phyloP scores from a whole-genome alignment of 2,329 filamentous ascomycete genomes.

The Neofusicoccum sp. region DNA sequence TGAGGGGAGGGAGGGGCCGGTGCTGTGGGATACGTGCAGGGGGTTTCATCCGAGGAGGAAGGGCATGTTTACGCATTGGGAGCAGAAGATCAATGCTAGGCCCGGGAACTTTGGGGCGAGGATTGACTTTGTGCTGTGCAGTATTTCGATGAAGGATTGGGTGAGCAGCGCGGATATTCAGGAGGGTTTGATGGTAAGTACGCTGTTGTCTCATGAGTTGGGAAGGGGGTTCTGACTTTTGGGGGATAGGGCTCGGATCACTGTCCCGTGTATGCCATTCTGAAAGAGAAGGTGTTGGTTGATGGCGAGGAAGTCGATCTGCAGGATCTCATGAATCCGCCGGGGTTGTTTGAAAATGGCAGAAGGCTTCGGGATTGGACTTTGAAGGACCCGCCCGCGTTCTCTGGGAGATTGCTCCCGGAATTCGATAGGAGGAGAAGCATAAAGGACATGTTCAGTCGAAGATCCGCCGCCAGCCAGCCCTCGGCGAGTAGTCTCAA shows the following conservation, averaged over 20 bases:
- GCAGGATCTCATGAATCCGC: slow-evolving; percentile 74
- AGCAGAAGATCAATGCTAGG: slow-evolving; percentile 91
- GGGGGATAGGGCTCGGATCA: slow-evolving; percentile 77
- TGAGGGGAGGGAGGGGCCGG: slow-evolving; percentile 64
- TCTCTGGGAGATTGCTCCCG: slow-evolving; percentile 79
- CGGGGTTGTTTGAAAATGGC: slow-evolving; percentile 68
- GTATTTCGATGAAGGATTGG: slow-evolving; percentile 74
- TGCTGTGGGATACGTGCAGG: slow-evolving; percentile 81
- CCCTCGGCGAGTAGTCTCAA: slow-evolving; percentile 8
- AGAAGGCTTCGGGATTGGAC: slow-evolving; percentile 65
- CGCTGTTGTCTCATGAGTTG: background rate
- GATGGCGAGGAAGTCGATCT: slow-evolving; percentile 54
- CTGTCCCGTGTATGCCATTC: slow-evolving; percentile 81
- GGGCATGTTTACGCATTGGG: slow-evolving; percentile 98
- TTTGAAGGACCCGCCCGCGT: slow-evolving; percentile 63
- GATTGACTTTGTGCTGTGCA: slow-evolving; percentile 92
- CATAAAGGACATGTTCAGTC: slow-evolving; percentile 90
- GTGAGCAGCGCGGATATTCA: slow-evolving; percentile 82
- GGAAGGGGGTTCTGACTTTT: background rate
- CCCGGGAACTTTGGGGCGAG: slow-evolving; percentile 89
- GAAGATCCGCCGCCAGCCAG: slow-evolving; percentile 23
- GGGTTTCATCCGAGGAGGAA: slow-evolving; percentile 73
- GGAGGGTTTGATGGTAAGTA: slow-evolving; percentile 72
- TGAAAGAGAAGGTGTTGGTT: slow-evolving; percentile 62
- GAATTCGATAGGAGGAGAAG: slow-evolving; percentile 82